Evolutionary conservation across 2,329 filamentous ascomycete genomes (phyloP).

Genomic region (Colletotrichum musae): DNA sequence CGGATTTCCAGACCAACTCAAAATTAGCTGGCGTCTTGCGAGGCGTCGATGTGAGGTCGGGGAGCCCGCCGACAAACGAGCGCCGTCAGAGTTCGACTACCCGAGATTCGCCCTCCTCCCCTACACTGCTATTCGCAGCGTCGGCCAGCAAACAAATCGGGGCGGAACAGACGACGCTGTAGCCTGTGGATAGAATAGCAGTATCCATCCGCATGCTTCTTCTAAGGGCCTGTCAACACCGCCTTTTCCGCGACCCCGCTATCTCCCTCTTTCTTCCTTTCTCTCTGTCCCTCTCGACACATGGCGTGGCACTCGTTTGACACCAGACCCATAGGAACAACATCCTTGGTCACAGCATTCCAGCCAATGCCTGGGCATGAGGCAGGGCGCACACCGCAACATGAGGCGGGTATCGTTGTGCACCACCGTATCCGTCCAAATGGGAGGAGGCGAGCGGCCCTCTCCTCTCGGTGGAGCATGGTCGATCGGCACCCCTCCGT

Average conservation of each 20-base stretch:
- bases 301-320: conserved; percentile 25
- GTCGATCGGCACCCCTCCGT: conserved; percentile 37
- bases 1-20: conserved; percentile 2
- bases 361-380: conserved; percentile 10
- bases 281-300: not conserved
- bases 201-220: no score
- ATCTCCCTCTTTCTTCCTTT: no score
- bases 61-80: conserved; percentile 20
- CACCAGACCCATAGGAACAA: conserved; percentile 8
- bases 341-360: conserved; percentile 5
- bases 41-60: not conserved
- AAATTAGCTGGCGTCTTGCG: not conserved
- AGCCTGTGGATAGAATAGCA: no score
- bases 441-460: not conserved
- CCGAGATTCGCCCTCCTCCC: not conserved
- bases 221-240: conserved; percentile 25
- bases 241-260: conserved; percentile 20
- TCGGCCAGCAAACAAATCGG: no score
- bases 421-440: not conserved
- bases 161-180: no score
- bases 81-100: not conserved
- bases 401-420: no score
- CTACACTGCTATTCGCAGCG: no score
- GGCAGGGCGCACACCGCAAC: conserved; percentile 16
- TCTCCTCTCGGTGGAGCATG: conserved; percentile 18